Percentiles rank a stretch among this genome's conserved stretches.
phyloP scores from a whole-genome alignment of 352 stramenopile genomes.

The Globisporangium alternatum region DNA sequence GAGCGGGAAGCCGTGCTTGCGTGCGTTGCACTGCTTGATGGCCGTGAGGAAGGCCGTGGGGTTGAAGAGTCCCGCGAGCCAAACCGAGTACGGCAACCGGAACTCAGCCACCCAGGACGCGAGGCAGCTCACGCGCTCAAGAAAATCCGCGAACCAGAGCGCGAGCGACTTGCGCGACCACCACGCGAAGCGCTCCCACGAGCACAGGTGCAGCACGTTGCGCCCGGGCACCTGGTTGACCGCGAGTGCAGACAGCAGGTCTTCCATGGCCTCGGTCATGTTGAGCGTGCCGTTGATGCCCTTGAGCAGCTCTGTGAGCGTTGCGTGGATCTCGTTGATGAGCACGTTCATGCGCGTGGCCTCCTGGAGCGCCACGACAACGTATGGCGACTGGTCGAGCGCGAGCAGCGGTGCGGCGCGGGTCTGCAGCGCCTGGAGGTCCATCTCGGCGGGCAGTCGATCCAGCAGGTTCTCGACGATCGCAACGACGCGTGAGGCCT shows the following conservation, averaged over 20 bases:
- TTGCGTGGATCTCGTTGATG: slow-evolving; percentile 57
- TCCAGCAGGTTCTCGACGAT: slow-evolving; percentile 62
- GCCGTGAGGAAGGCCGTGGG: slow-evolving; percentile 82
- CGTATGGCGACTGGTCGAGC: slow-evolving; percentile 72
- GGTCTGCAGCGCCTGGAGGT: slow-evolving; percentile 47
- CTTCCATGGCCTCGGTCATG: slow-evolving; percentile 90
- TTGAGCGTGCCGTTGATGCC: slow-evolving; percentile 83
- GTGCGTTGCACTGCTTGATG: slow-evolving; percentile 85
- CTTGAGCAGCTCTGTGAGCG: slow-evolving; percentile 66
- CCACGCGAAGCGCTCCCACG: slow-evolving; percentile 81
- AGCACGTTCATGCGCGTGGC: slow-evolving; percentile 71
- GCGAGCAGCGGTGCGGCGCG: slow-evolving; percentile 53
- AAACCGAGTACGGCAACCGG: slow-evolving; percentile 73
- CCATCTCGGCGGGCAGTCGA: slow-evolving; percentile 56
- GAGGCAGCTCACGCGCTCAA: slow-evolving; percentile 71
- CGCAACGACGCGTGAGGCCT: slow-evolving; percentile 31
- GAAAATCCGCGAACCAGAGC: slow-evolving; percentile 78
- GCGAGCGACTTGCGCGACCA: slow-evolving; percentile 79
- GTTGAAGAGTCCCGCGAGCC: slow-evolving; percentile 82
- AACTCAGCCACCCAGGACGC: slow-evolving; percentile 68
- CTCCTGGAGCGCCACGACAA: slow-evolving; percentile 82
- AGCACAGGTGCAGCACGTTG: slow-evolving; percentile 70
- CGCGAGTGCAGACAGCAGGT: slow-evolving; percentile 62
- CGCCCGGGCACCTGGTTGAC: slow-evolving; percentile 77
- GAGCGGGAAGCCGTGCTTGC: slow-evolving; percentile 80